phyloP scores from a whole-genome alignment of 2,329 filamentous ascomycete genomes.

The Alternaria sp. region DNA sequence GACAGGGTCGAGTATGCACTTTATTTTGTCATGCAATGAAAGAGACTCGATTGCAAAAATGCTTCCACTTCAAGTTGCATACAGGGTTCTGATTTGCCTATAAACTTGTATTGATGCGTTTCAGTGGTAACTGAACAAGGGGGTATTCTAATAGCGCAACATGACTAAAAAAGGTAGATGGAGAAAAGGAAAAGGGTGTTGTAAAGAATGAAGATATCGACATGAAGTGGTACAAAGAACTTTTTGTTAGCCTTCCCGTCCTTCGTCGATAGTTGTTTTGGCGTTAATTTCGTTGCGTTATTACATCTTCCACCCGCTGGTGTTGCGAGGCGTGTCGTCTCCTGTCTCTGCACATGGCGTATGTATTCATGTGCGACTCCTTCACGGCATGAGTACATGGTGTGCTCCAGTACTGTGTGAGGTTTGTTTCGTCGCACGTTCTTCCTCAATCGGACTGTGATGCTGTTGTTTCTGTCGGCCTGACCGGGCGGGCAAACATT shows the following conservation, averaged over 20 bases:
- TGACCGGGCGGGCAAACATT: not conserved
- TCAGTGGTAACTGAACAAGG: not conserved
- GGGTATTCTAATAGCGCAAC: conserved; percentile 4
- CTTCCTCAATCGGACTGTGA: not conserved
- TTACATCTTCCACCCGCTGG: not conserved
- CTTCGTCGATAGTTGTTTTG: conserved; percentile 12
- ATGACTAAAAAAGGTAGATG: not conserved
- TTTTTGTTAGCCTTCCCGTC: not conserved
- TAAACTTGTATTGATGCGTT: conserved; percentile 2
- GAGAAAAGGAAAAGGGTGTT: not conserved
- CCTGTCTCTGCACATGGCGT: not conserved
- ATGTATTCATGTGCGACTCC: not conserved
- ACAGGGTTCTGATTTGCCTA: not conserved
- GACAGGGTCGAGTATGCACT: not conserved
- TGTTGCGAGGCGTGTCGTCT: not conserved
- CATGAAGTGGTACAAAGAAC: not conserved
- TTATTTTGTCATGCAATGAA: not conserved
- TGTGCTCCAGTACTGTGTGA: not conserved
- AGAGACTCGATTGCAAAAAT: not conserved
- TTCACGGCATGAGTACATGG: not conserved
- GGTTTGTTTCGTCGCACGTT: not conserved
- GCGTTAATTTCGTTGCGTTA: conserved; percentile 18
- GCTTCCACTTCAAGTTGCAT: not conserved
- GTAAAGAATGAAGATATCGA: conserved; percentile 2
- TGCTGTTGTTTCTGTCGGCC: not conserved